phyloP scores from a whole-genome alignment of 768 basidiomycete genomes.

The Boletus reticuloceps region DNA sequence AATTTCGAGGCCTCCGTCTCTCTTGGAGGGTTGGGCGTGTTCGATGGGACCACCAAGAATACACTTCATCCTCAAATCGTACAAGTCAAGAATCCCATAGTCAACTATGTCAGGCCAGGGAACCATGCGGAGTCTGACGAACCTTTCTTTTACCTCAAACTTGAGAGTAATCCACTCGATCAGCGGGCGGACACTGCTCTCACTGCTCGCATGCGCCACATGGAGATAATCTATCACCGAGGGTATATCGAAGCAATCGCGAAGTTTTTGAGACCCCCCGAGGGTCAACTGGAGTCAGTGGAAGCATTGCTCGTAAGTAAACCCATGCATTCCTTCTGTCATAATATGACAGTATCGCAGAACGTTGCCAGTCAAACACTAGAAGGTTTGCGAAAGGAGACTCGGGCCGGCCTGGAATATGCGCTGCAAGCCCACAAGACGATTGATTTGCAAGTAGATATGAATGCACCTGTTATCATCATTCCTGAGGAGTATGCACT shows the following conservation, averaged over 20 bases:
- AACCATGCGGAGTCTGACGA: slow-evolving; percentile 34
- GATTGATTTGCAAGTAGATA: slow-evolving; percentile 91
- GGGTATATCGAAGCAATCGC: slow-evolving; percentile 92
- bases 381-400: slow-evolving; percentile 91
- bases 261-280: slow-evolving; percentile 90
- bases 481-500: slow-evolving; percentile 81
- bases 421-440: slow-evolving; percentile 94
- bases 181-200: slow-evolving; percentile 88
- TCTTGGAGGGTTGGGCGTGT: slow-evolving; percentile 82
- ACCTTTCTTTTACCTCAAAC: slow-evolving; percentile 86
- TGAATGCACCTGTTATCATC: slow-evolving; percentile 96
- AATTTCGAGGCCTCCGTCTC: slow-evolving; percentile 85
- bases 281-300: slow-evolving; percentile 92
- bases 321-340: background rate
- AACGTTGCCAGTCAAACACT: slow-evolving; percentile 90
- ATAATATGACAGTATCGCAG: slow-evolving; percentile 37
- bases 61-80: slow-evolving; percentile 91
- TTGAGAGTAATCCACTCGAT: slow-evolving; percentile 91
- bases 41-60: slow-evolving; percentile 82
- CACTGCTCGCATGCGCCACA: slow-evolving; percentile 86
- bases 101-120: slow-evolving; percentile 35
- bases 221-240: slow-evolving; percentile 95
- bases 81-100: slow-evolving; percentile 56
- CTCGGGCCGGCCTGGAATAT: slow-evolving; percentile 89
- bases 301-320: slow-evolving; percentile 79